phyloP scores from a whole-genome alignment of 495 filamentous ascomycete species.

The Lepraria neglecta region DNA sequence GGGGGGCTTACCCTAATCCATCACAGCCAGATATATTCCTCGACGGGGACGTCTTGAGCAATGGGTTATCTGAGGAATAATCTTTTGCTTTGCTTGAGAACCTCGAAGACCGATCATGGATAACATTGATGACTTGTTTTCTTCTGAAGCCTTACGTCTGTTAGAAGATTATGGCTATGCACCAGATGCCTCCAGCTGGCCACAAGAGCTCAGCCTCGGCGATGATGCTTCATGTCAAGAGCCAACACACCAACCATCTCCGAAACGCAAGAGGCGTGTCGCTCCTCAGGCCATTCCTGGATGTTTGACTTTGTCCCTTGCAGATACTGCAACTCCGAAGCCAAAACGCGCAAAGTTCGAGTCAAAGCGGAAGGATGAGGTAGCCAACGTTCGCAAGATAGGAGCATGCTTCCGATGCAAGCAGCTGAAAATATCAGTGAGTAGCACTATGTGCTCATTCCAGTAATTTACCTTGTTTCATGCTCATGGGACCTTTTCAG shows the following conservation, averaged over 20 bases:
- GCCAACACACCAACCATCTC: background rate
- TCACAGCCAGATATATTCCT: background rate
- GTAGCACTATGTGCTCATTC: background rate
- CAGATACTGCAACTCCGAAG: background rate
- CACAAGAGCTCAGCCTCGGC: background rate
- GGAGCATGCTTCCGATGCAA: slow-evolving; percentile 4
- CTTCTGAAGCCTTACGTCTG: background rate
- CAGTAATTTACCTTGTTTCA: too few relatives aligned
- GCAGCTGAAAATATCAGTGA: slow-evolving; percentile 2
- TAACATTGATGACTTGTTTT: background rate
- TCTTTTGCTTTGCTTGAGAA: too few relatives aligned
- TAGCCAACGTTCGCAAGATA: background rate
- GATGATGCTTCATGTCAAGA: background rate
- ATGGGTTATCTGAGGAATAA: too few relatives aligned
- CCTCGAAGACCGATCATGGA: background rate
- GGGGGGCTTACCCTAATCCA: background rate
- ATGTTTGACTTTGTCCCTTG: background rate
- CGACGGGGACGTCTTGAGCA: too few relatives aligned
- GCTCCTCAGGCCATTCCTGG: background rate
- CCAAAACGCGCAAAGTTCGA: slow-evolving; percentile 2
- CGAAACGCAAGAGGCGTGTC: background rate
- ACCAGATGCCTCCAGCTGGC: background rate
- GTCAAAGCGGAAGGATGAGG: background rate
- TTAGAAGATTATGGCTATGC: background rate
- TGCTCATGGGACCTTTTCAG: background rate